A percentile compares a stretch with the other conserved stretches of the same genome.
Conservation (phyloP, 225 moss, liverwort and hornwort genomes). For the Climacium dendroides region DNA sequence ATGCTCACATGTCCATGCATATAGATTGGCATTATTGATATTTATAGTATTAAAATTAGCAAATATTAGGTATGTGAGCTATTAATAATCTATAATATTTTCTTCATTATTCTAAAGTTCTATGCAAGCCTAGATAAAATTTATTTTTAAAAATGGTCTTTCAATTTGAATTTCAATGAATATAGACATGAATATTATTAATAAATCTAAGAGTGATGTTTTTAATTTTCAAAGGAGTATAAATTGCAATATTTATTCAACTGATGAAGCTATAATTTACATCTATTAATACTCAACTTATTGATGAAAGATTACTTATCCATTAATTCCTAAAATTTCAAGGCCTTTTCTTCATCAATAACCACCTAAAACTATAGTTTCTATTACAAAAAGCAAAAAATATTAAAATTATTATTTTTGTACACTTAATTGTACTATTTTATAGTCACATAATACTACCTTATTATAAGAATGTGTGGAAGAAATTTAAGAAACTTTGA, state of each 20-base stretch:
- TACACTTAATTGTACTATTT: no score
- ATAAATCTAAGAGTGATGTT: neutral
- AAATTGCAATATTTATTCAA: neutral
- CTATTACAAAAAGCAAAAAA: no score
- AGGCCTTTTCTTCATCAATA: no score
- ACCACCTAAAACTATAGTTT: no score
- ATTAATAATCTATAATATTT: neutral
- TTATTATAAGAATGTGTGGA: no score
- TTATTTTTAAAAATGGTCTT: neutral
- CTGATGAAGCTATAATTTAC: neutral
- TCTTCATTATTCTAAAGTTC: neutral
- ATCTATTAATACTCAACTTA: neutral
- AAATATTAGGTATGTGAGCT: neutral
- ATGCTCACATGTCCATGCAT: no score
- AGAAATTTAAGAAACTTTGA: no score
- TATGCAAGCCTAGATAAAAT: neutral
- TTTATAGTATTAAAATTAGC: neutral
- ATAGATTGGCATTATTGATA: no score
- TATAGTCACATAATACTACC: no score
- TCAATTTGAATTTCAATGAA: neutral
- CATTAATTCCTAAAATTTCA: rapidly evolving
- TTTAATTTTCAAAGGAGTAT: neutral
- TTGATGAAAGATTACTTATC: neutral
- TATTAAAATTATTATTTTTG: no score
- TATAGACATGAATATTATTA: neutral